Conservation (phyloP, 225 moss, liverwort and hornwort genomes). For the Lunularia cruciata region DNA sequence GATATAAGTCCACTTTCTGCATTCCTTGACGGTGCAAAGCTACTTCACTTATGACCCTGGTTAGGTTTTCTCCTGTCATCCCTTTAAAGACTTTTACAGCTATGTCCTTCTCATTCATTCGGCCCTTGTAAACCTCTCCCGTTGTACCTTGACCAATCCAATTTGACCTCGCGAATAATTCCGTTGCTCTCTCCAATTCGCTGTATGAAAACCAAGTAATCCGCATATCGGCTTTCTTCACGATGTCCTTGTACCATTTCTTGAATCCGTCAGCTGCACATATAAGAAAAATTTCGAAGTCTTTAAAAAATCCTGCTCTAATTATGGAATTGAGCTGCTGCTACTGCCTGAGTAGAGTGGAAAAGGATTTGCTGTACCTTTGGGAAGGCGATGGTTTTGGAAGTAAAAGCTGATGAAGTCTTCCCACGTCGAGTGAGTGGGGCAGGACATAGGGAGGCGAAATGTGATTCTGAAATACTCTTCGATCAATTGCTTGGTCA, state of each 20-base stretch:
- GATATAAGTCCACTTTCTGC: conserved; percentile 15
- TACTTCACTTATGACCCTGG: conserved; percentile 37
- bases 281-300: too few species aligned
- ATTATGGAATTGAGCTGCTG: too few species aligned
- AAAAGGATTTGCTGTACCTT: conserved; percentile 22
- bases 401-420: conserved; percentile 31
- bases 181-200: conserved; percentile 42
- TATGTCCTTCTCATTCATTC: conserved; percentile 15
- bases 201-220: conserved; percentile 41
- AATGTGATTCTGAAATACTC: conserved; percentile 37
- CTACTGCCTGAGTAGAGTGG: neutral
- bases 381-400: conserved; percentile 25
- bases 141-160: conserved; percentile 47
- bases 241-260: conserved; percentile 37
- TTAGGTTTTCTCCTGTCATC: conserved; percentile 7
- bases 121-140: conserved; percentile 40
- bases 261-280: conserved; percentile 29
- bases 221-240: conserved; percentile 22
- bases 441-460: conserved; percentile 23
- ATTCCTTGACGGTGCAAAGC: conserved; percentile 31
- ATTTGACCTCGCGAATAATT: conserved; percentile 29
- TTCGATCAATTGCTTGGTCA: conserved; percentile 42
- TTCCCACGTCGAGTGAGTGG: conserved; percentile 34
- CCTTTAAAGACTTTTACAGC: conserved; percentile 37
- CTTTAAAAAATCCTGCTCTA: too few species aligned